Conservation (phyloP, 768 basidiomycete species). For the Leccinum disarticulatum region DNA sequence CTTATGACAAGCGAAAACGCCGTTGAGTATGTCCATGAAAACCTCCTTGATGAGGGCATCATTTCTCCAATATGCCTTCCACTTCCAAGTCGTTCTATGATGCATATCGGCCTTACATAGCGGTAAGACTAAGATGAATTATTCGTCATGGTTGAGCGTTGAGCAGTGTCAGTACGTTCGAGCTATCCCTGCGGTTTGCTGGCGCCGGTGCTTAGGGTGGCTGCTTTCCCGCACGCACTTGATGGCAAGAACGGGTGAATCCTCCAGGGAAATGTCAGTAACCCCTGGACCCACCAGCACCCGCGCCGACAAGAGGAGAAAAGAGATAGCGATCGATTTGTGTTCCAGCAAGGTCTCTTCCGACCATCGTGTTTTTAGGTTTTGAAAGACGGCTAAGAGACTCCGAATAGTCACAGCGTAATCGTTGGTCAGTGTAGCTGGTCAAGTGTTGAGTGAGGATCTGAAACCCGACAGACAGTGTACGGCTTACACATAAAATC, state of each 20-base stretch:
- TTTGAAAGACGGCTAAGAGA: no score
- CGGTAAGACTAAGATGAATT: constrained; percentile 43
- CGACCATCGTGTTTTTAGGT: constrained; percentile 7
- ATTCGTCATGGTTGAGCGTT: no score
- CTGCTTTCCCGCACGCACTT: constrained; percentile 66
- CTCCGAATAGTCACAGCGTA: no score
- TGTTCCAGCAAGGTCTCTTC: constrained; percentile 43
- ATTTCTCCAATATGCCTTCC: constrained; percentile 52
- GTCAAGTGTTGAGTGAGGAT: no score
- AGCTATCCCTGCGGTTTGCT: constrained; percentile 47
- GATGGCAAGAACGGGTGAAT: constrained; percentile 56
- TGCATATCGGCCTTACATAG: constrained; percentile 66
- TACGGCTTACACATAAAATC: no score
- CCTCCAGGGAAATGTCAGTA: constrained; percentile 44
- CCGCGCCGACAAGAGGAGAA: constrained; percentile 62
- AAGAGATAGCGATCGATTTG: constrained; percentile 62
- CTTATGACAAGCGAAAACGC: constrained; percentile 71
- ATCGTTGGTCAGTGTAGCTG: no score
- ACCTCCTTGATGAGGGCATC: constrained; percentile 59
- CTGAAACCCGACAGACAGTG: no score
- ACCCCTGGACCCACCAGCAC: constrained; percentile 82
- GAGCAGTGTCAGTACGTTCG: no score
- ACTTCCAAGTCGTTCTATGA: constrained; percentile 54
- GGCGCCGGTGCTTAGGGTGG: constrained; percentile 49
- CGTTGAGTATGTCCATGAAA: constrained; percentile 78